phyloP scores from a whole-genome alignment of 2,329 filamentous ascomycete genomes.

The Penicillium expansum region DNA sequence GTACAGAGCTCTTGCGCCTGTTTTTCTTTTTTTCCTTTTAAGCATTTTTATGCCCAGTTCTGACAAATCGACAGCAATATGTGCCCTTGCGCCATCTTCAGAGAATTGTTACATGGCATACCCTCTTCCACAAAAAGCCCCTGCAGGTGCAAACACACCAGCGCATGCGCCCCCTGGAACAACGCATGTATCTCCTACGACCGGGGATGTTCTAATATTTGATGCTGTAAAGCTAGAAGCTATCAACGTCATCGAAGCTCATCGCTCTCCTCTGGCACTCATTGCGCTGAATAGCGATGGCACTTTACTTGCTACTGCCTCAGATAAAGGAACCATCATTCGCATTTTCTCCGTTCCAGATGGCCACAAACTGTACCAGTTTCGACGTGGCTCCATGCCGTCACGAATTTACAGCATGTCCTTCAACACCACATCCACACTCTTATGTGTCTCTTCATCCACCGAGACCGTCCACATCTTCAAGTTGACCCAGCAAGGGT shows the following conservation, averaged over 20 bases:
- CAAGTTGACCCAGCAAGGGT: conserved; percentile 58
- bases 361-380: conserved; percentile 92
- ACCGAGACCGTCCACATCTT: conserved; percentile 98
- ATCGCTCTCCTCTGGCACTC: conserved; percentile 84
- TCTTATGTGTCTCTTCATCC: conserved; percentile 92
- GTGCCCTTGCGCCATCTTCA: conserved; percentile 87
- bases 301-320: conserved; percentile 86
- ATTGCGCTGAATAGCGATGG: conserved; percentile 92
- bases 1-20: conserved; percentile 38
- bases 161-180: conserved; percentile 76
- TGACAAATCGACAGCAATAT: conserved; percentile 62
- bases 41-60: background rate
- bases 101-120: conserved; percentile 96
- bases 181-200: conserved; percentile 76
- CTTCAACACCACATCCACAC: conserved; percentile 89
- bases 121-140: conserved; percentile 69
- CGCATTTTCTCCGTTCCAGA: conserved; percentile 89
- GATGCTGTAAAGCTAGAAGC: conserved; percentile 86
- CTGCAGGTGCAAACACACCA: conserved; percentile 57
- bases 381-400: conserved; percentile 90
- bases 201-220: conserved; percentile 88
- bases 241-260: conserved; percentile 92
- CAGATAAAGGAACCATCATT: conserved; percentile 96
- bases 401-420: conserved; percentile 98
- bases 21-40: background rate